Conservation (phyloP, 805 yeast species). For the Saccharomycopsis vini region DNA sequence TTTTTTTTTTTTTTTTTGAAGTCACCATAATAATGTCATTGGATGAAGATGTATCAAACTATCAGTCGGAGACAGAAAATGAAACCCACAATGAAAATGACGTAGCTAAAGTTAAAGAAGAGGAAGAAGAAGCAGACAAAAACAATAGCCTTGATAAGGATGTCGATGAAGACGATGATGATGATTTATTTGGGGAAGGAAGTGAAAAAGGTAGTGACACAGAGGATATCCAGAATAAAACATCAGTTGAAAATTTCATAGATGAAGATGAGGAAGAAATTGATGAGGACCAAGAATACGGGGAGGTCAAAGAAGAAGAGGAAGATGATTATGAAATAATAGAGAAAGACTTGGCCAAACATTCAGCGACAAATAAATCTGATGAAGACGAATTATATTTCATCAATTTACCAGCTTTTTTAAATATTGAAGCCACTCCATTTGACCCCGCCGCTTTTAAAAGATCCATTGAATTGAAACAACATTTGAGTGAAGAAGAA, state of each 20-base stretch:
- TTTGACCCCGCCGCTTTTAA: constrained; percentile 70
- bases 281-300: constrained; percentile 22
- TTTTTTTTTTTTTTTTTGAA: not conserved
- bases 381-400: constrained; percentile 31
- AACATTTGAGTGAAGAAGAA: constrained; percentile 35
- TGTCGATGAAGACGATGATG: constrained; percentile 31
- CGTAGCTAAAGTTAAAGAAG: constrained; percentile 19
- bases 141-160: constrained; percentile 15
- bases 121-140: constrained; percentile 26
- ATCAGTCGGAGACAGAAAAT: constrained; percentile 7
- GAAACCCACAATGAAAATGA: constrained; percentile 4
- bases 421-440: constrained; percentile 76
- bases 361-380: constrained; percentile 39
- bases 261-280: constrained; percentile 27
- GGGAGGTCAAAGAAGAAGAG: constrained; percentile 25
- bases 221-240: constrained; percentile 20
- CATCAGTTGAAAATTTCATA: constrained; percentile 14
- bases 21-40: constrained; percentile 3
- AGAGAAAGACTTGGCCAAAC: constrained; percentile 32
- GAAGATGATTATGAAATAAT: constrained; percentile 29
- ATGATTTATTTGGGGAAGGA: constrained; percentile 36
- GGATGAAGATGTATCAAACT: constrained; percentile 1
- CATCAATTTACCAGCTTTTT: constrained; percentile 73
- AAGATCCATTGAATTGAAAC: constrained; percentile 35
- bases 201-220: constrained; percentile 24